These are phyloP conservation scores for Metarhizium robertsii DNA, from an alignment of 2,329 filamentous ascomycete species.

Conservation along the genomic window DNA sequence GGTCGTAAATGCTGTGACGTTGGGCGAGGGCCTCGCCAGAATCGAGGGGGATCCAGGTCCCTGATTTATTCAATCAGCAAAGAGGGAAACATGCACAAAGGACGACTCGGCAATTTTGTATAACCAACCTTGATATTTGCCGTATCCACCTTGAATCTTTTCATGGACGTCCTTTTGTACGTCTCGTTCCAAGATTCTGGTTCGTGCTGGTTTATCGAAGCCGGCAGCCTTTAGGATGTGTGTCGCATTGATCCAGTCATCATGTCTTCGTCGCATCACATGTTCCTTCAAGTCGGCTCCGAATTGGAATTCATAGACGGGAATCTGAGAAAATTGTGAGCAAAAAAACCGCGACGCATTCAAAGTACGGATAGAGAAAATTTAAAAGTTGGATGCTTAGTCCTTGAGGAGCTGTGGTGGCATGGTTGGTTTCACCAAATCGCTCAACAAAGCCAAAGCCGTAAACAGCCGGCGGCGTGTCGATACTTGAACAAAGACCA, in stretches of 20 bases:
- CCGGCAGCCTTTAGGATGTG: constrained; percentile 96
- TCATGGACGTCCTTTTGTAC: constrained; percentile 95
- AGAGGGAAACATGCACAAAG: background rate
- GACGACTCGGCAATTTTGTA: background rate
- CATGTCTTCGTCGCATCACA: constrained; percentile 89
- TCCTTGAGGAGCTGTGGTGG: background rate
- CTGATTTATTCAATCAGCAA: constrained; percentile 28
- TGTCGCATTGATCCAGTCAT: constrained; percentile 99
- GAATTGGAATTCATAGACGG: constrained; percentile 89
- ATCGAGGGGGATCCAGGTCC: constrained; percentile 90
- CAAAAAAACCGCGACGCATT: background rate
- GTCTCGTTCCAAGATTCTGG: constrained; percentile 88
- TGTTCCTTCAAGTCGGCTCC: constrained; percentile 69
- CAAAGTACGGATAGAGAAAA: too few species aligned
- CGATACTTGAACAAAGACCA: background rate
- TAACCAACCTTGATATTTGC: constrained; percentile 82
- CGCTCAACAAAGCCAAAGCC: background rate
- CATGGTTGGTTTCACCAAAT: background rate
- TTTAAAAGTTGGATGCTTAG: background rate
- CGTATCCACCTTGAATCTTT: constrained; percentile 96
- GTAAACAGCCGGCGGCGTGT: background rate
- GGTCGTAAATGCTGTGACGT: constrained; percentile 78
- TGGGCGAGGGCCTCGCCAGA: constrained; percentile 74
- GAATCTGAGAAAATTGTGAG: constrained; percentile 52
- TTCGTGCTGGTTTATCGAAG: constrained; percentile 93